Evolutionary conservation across 2,329 filamentous ascomycete genomes (phyloP).

Genomic region (Claviceps sp.): DNA sequence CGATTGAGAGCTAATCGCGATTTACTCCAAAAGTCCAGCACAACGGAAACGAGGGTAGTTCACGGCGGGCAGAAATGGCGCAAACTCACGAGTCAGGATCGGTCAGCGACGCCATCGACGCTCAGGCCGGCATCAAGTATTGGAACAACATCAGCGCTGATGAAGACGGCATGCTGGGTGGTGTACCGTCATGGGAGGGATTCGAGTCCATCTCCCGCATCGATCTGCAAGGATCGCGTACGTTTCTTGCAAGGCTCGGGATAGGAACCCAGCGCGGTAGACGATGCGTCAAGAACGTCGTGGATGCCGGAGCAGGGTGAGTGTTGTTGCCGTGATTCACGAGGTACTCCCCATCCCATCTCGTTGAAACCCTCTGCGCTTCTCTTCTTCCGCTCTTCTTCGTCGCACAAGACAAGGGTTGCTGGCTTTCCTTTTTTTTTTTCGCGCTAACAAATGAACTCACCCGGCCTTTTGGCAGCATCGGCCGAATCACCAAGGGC

Average conservation of each 20-base stretch:
- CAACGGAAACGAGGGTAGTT: neutral
- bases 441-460: neutral
- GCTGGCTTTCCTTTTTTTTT: too few relatives aligned
- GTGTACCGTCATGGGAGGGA: slow-evolving; percentile 27
- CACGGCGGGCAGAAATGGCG: neutral
- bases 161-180: slow-evolving; percentile 67
- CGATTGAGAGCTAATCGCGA: too few relatives aligned
- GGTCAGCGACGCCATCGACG: slow-evolving; percentile 1
- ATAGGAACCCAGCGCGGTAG: slow-evolving; percentile 23
- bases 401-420: neutral
- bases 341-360: neutral
- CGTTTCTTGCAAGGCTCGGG: slow-evolving; percentile 55
- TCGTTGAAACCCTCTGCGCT: neutral
- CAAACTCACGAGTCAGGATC: neutral
- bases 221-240: slow-evolving; percentile 56
- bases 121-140: slow-evolving; percentile 18
- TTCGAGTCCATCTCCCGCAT: slow-evolving; percentile 37
- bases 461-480: slow-evolving; percentile 30
- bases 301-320: slow-evolving; percentile 28
- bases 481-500: slow-evolving; percentile 70
- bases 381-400: neutral
- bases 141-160: slow-evolving; percentile 33
- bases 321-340: neutral
- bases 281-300: slow-evolving; percentile 14
- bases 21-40: too few relatives aligned